Evolutionary conservation across 176 grass and related monocot species (phyloP).

Genomic region (Eragrostis curvula): DNA sequence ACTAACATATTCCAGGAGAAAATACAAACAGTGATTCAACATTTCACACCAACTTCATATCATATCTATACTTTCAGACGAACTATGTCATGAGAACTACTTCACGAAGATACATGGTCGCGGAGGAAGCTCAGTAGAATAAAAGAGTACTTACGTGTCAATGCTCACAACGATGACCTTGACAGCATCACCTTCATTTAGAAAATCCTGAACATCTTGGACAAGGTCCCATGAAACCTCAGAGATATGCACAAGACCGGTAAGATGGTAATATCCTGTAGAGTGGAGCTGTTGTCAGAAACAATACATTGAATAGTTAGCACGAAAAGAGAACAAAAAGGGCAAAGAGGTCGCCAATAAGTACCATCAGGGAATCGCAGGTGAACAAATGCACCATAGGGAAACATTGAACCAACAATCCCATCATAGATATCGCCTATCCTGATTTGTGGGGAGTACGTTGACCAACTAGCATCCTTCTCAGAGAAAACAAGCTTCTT

Average conservation of each 20-base stretch:
- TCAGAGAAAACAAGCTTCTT: conserved; percentile 91
- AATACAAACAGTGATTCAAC: not conserved
- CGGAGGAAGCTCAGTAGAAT: not conserved
- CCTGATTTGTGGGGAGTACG: conserved; percentile 64
- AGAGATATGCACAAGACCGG: conserved; percentile 91
- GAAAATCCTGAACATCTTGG: conserved; percentile 88
- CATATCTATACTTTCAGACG: not conserved
- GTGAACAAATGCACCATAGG: conserved; percentile 93
- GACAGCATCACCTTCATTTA: conserved; percentile 71
- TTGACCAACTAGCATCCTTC: conserved; percentile 76
- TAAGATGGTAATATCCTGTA: conserved; percentile 76
- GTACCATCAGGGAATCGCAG: conserved; percentile 90
- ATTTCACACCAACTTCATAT: not conserved
- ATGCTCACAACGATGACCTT: conserved; percentile 77
- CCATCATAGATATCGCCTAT: conserved; percentile 66
- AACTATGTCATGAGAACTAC: not conserved
- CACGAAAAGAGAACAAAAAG: not conserved
- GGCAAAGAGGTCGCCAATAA: conserved; percentile 2
- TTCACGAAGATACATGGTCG: not conserved
- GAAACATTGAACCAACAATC: conserved; percentile 71
- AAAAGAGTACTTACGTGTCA: conserved; percentile 62
- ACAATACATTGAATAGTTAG: conserved; percentile 1
- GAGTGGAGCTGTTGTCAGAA: conserved; percentile 32
- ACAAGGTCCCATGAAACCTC: conserved; percentile 97
- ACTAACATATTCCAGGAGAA: conserved; percentile 1